A percentile compares a stretch with the other conserved stretches of the same genome.
Conservation (phyloP, 2,329 filamentous ascomycete genomes). For the Ceratocystis cubensis region DNA sequence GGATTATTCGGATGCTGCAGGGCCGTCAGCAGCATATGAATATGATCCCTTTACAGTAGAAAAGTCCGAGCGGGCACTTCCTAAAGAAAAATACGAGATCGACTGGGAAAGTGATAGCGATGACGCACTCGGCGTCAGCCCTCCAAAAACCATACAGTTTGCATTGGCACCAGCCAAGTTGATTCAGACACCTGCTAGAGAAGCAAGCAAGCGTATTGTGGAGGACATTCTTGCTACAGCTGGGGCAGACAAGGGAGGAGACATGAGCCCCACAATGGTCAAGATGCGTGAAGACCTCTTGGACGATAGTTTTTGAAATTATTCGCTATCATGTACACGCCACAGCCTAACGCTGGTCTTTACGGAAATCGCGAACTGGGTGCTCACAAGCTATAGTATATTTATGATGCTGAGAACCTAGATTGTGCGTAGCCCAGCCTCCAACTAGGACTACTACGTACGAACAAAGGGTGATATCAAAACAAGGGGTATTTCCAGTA, state of each 20-base stretch:
- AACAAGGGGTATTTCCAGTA: not conserved
- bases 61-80: slow-evolving; percentile 24
- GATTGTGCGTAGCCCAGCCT: not conserved
- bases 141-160: slow-evolving; percentile 88
- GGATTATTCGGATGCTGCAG: not conserved
- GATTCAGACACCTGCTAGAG: slow-evolving; percentile 68
- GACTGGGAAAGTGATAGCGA: slow-evolving; percentile 67
- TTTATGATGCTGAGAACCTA: not conserved
- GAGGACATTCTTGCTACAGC: slow-evolving; percentile 68
- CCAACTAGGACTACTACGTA: not conserved
- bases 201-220: slow-evolving; percentile 70
- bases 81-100: slow-evolving; percentile 39
- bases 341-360: not conserved
- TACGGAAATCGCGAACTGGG: not conserved
- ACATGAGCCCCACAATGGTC: slow-evolving; percentile 53
- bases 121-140: slow-evolving; percentile 61
- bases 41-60: slow-evolving; percentile 33
- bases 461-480: slow-evolving; percentile 7
- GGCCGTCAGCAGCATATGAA: not conserved
- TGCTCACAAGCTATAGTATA: not conserved
- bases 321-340: not conserved
- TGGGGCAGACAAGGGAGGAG: slow-evolving; percentile 45
- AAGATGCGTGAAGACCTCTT: slow-evolving; percentile 51
- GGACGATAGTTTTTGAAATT: slow-evolving; percentile 43
- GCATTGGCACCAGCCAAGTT: slow-evolving; percentile 64